Conservation (phyloP, 805 yeast species). For the Zygoascus biomembranicola region DNA sequence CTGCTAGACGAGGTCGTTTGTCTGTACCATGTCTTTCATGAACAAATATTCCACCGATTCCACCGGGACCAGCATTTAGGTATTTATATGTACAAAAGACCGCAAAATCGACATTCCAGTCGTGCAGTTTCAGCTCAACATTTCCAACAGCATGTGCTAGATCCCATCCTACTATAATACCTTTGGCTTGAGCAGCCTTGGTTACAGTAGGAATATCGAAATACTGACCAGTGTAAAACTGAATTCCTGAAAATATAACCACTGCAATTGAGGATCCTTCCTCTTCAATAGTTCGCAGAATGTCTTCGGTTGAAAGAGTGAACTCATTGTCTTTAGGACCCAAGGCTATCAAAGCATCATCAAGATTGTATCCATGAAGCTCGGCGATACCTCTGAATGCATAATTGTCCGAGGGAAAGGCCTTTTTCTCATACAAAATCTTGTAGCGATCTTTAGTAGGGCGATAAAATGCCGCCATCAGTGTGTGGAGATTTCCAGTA, state of each 20-base stretch:
- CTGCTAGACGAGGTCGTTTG: constrained; percentile 65
- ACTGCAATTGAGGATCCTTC: constrained; percentile 58
- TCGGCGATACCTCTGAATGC: constrained; percentile 68
- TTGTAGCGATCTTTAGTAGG: constrained; percentile 50
- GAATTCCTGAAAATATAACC: constrained; percentile 79
- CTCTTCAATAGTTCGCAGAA: constrained; percentile 46
- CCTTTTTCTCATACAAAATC: constrained; percentile 75
- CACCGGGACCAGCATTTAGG: constrained; percentile 90
- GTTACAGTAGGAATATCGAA: constrained; percentile 75
- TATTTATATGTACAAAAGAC: constrained; percentile 93
- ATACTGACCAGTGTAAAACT: constrained; percentile 84
- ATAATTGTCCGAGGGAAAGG: constrained; percentile 90
- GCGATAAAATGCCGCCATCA: constrained; percentile 64
- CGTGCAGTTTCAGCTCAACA: constrained; percentile 66
- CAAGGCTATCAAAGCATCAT: constrained; percentile 55
- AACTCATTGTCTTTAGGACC: constrained; percentile 53
- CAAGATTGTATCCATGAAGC: constrained; percentile 46
- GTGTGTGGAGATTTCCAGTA: constrained; percentile 71
- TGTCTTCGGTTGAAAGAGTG: constrained; percentile 53
- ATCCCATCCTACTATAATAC: constrained; percentile 73
- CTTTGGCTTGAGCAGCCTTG: constrained; percentile 44
- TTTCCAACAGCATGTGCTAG: constrained; percentile 93
- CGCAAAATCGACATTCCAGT: constrained; percentile 90
- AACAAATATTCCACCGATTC: constrained; percentile 77
- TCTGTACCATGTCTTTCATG: constrained; percentile 40